These are phyloP conservation scores for Rhodotorula toruloides DNA, from an alignment of 768 basidiomycete species.

Conservation along the genomic window DNA sequence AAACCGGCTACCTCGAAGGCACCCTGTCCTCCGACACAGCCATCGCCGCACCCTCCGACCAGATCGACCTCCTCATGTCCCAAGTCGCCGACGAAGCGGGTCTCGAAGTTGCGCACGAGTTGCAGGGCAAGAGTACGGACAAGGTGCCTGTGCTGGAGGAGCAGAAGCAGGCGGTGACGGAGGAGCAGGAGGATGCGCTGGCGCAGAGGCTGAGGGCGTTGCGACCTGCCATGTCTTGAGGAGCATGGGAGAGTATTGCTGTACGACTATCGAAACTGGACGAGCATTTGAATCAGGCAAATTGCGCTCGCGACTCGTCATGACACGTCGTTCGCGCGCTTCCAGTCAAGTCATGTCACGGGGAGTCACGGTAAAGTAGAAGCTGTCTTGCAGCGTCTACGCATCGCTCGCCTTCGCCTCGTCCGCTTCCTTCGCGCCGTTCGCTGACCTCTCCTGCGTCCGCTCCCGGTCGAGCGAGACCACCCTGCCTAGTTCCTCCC, in stretches of 20 bases:
- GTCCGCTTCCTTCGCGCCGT: no score
- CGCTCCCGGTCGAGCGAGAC: background rate
- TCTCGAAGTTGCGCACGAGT: constrained; percentile 87
- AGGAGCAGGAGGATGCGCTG: constrained; percentile 69
- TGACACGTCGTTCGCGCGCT: no score
- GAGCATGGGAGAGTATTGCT: background rate
- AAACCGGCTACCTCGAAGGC: constrained; percentile 96
- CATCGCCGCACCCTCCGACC: constrained; percentile 89
- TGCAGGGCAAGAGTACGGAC: constrained; percentile 57
- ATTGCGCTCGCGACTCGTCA: no score
- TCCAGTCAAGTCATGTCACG: no score
- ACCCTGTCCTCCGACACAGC: constrained; percentile 91
- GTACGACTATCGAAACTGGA: background rate
- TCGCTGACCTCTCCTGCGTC: no score
- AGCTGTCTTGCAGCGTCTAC: no score
- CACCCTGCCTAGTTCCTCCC: background rate
- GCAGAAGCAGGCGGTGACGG: constrained; percentile 52
- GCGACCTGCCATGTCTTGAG: constrained; percentile 61
- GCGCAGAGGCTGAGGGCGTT: constrained; percentile 84
- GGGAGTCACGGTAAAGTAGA: no score
- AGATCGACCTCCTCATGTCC: constrained; percentile 83
- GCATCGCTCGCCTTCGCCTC: no score
- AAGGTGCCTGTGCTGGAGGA: constrained; percentile 59
- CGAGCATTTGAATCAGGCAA: no score
- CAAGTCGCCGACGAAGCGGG: constrained; percentile 97